A percentile compares a stretch with the other conserved stretches of the same genome.
Conservation (phyloP, 345 rosid genomes). For the Rhodamnia argentea region DNA sequence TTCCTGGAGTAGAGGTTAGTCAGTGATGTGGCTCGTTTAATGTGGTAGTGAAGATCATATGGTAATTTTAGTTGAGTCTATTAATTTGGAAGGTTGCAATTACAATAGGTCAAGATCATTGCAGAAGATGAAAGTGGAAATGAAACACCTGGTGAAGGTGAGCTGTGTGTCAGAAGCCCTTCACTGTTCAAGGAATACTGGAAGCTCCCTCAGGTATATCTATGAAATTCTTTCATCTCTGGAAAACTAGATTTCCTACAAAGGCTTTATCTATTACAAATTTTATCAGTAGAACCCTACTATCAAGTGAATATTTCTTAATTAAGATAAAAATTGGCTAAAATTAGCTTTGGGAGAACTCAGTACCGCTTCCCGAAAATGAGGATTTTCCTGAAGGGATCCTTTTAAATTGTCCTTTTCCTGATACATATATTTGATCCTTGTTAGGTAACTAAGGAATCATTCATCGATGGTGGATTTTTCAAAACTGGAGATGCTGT, state of each 20-base stretch:
- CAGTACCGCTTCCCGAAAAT: neutral
- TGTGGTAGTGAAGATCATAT: neutral
- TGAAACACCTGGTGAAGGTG: conserved; percentile 51
- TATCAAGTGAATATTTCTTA: neutral
- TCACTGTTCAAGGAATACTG: conserved; percentile 91
- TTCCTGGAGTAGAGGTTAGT: conserved; percentile 90
- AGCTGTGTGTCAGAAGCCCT: conserved; percentile 87
- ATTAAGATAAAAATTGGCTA: neutral
- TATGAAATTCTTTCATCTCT: neutral
- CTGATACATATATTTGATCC: neutral
- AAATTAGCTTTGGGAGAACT: neutral
- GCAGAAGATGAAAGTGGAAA: conserved; percentile 43
- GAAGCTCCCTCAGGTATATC: conserved; percentile 81
- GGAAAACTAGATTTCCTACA: neutral
- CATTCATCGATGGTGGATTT: conserved; percentile 82
- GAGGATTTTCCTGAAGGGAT: neutral
- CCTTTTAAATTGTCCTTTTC: neutral
- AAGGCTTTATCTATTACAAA: neutral
- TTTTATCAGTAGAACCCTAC: neutral
- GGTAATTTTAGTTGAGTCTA: neutral
- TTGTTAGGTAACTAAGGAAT: conserved; percentile 54
- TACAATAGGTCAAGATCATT: conserved; percentile 55
- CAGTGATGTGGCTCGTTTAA: neutral
- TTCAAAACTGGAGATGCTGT: conserved; percentile 97
- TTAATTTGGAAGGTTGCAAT: neutral